Base-by-base conservation (phyloP, 164 flowering plant genomes). In the Taxillus chinensis region DNA sequence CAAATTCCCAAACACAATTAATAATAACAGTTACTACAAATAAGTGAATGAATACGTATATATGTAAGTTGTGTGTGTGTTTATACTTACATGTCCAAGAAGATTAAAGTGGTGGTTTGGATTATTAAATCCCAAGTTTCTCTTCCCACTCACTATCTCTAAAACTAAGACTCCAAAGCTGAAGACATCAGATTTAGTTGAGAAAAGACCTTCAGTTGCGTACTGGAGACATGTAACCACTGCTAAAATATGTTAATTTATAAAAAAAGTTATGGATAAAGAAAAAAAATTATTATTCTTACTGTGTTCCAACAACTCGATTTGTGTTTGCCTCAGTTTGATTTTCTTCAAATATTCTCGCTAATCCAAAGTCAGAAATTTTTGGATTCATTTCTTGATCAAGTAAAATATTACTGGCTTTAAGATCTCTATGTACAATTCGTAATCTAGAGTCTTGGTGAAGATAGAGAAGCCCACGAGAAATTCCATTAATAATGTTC, bases 41-140 rank as follows among this genome's bases (percentile, higher is more conserved):
- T 9, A 9, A 2, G 46, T 8, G 12, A 48, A 48, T 48, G 51
- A 14, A 7, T 5, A 43, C 2, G 9, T 48, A 27, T 27, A 27
- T 27, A 27, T 27, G 27, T 27, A 27, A 27, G 27, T 27, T 27
- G 7, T n/a, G 15, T 39, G n/a, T 2, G 15, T 39, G n/a, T 2
- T 51, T 5, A 56, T 3, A 56, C 59, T 56, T 38, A 56, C 59
- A 56, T 56, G 59, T 9, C 59, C 59, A 12, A 56, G 41, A 56
- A 56, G 59, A 42, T 56, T 56, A 15, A 56, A 42, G 59, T 27
- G 2, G 59, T 56, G 59, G 42, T 39, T 13, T 38, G 59, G 59
- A 27, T 56, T 42, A 10, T 7, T 48, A 14, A 48, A 48, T 48
- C 51, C 51, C 13, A 11, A 8, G 2, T 48, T 48, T 14, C 51